Percentiles rank a stretch among this genome's conserved stretches.
These are phyloP conservation scores for Thalassiosira exigua DNA, from an alignment of 352 stramenopile genomes.

Conservation along the genomic window DNA sequence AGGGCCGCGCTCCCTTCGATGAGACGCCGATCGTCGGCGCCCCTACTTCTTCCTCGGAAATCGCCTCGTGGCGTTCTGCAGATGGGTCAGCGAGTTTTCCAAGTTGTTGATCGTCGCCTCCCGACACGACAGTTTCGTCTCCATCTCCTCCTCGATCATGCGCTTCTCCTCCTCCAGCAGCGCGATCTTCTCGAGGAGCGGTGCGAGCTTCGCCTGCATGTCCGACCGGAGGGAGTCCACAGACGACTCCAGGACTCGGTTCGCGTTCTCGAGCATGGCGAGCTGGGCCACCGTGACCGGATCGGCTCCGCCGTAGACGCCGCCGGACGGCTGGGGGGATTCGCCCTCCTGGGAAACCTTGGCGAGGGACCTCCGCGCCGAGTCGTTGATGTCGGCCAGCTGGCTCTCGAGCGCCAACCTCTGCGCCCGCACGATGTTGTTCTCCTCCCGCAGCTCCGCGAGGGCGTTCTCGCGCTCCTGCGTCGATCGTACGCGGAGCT, in stretches of 20 bases:
- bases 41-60: neutral
- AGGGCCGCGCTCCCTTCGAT: too few species aligned
- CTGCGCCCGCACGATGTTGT: slow-evolving; percentile 43
- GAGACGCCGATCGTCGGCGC: too few species aligned
- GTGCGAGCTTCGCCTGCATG: slow-evolving; percentile 42
- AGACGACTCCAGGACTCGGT: slow-evolving; percentile 43
- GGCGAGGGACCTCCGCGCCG: slow-evolving; percentile 24
- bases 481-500: slow-evolving; percentile 33
- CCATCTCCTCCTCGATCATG: slow-evolving; percentile 55
- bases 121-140: slow-evolving; percentile 41
- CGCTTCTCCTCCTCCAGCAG: slow-evolving; percentile 54
- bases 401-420: slow-evolving; percentile 43
- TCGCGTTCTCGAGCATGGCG: slow-evolving; percentile 56
- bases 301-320: slow-evolving; percentile 12
- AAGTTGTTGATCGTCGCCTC: slow-evolving; percentile 55
- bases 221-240: slow-evolving; percentile 44
- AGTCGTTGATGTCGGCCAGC: slow-evolving; percentile 56
- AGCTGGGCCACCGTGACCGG: slow-evolving; percentile 47
- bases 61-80: neutral
- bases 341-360: neutral
- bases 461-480: slow-evolving; percentile 45
- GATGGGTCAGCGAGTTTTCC: slow-evolving; percentile 31
- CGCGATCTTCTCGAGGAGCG: slow-evolving; percentile 35
- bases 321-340: neutral
- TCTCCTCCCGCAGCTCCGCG: slow-evolving; percentile 35